Evolutionary conservation across 176 grass and related monocot species (phyloP), one percentile per base, ranked within the genome.

Genomic region (Musa troglodytarum): DNA sequence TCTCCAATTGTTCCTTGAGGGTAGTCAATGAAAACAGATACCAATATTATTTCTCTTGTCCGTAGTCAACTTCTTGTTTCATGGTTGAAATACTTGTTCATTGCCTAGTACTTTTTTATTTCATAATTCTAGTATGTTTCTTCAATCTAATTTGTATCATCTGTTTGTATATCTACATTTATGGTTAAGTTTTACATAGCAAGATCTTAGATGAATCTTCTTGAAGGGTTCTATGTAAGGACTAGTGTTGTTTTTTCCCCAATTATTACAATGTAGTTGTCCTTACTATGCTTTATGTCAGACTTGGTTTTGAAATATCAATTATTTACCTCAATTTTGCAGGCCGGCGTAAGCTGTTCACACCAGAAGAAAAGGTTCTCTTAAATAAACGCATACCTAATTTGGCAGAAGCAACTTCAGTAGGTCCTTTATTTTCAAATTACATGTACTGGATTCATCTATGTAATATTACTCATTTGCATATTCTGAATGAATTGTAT

Each of bases 331-430:
- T 67, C 69, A 25, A 71, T 62, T 65, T 78, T 53, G 69, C 67
- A 95, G 96, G 70, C 72, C 76, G 85, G 21, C 66, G 49, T 56
- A 94, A 99, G 74, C 65, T 99, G 65, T 89, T 99, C 76, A 84
- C 96, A 50, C 23, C 80, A 22, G 88, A 92, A 54, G 90, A 94
- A 79, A 99, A 89, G 74, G 22, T 78, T 80, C 82, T 94, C 65
- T 68, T 99, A 55, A 99, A 92, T 70, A 94, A 78, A 74, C 92
- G 88, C 77, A 79, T 81, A 66, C 96, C 96, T 89, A 83, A 92
- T 87, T 85, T 99, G 49, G 85, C 80, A 54, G 76, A 82, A 67
- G 81, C 88, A 76, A 76, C 84, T 84, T 91, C 88, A 62, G 95
- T 99, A 86, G 91, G 88, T 61, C 3, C 9, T 80, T 54, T 63